Base-by-base conservation (phyloP, 371 early-diverging fungal species). In the Apophysomyces sp. region DNA sequence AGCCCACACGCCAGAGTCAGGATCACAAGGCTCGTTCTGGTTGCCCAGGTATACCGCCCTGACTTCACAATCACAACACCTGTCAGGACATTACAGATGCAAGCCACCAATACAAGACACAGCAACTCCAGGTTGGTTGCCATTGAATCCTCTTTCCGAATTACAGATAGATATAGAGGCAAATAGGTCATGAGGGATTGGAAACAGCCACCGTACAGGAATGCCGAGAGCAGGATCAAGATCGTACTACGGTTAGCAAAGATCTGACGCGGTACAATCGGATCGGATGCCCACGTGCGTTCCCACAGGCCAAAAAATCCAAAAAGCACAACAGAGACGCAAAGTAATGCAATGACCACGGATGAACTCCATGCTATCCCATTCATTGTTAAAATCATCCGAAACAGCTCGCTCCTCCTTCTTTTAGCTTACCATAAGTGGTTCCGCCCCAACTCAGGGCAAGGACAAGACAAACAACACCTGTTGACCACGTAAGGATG, bases 211-310 rank as follows among this genome's bases (percentile, higher is more conserved):
- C 78, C 78, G 28, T 77, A 77, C 26, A 66, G 60, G 55, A 74
- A 77, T 2, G 71, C 74, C 15, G 73, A 62, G 7, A 70, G 29
- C 18, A 77, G 56, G 28, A 78, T 71, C n/a, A 81, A 59, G 2
- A 79, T 60, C 1, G 80, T 67, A 39, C 78, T 87, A 60, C 86
- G 84, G 39, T 77, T 72, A 29, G 65, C 49, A 53, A 87, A 80
- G 21, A 88, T 67, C 1, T 65, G 68, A 12, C 79, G 65, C 4
- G 88, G 85, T 21, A 88, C 77, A 32, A 81, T 76, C 0, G 88
- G 86, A 11, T 76, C 74, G 0, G 44, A 61, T 24, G 72, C 77
- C 28, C 63, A 74, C 24, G 57, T 62, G 34, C 68, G 58, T 58
- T 88, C 89, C 63, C 77, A 75, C 1, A 72, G 24, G 28, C 64